Evolutionary conservation across 2,329 filamentous ascomycete species (phyloP).

Genomic region (Ophiocordyceps camponoti-leonardi): DNA sequence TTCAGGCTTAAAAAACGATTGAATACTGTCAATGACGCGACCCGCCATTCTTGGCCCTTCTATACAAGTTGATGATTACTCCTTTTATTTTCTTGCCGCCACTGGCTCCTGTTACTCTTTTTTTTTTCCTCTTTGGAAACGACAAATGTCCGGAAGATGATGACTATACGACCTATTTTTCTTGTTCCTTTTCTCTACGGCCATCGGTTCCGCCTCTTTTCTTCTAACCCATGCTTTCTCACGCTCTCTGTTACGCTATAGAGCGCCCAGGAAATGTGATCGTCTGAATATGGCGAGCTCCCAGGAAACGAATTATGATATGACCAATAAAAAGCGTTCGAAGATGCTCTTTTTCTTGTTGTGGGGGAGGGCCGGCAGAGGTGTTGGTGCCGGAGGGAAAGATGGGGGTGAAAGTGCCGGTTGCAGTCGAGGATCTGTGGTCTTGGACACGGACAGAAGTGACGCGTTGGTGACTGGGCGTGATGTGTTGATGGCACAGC

Average conservation of each 20-base stretch:
- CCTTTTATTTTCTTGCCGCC: not conserved
- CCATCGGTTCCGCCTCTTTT: slow-evolving; percentile 4
- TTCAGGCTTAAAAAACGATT: slow-evolving; percentile 16
- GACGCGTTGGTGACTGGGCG: too few species aligned
- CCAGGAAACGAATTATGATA: slow-evolving; percentile 23
- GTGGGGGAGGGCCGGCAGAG: not conserved
- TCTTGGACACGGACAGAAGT: too few species aligned
- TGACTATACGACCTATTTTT: slow-evolving; percentile 17
- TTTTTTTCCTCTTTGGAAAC: slow-evolving; percentile 3
- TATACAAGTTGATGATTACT: not conserved
- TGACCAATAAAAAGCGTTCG: slow-evolving; percentile 21
- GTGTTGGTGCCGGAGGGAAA: not conserved
- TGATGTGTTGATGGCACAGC: too few species aligned
- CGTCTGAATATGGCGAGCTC: slow-evolving; percentile 18
- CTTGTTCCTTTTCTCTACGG: slow-evolving; percentile 4
- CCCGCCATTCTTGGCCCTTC: not conserved
- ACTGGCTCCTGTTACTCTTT: not conserved
- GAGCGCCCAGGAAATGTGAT: slow-evolving; percentile 13
- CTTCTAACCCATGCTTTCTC: not conserved
- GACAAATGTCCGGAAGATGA: slow-evolving; percentile 12
- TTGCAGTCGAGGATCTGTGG: not conserved
- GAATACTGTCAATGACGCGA: slow-evolving; percentile 8
- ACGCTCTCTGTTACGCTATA: slow-evolving; percentile 5
- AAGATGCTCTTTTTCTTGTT: not conserved
- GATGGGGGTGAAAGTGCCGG: not conserved